Evolutionary conservation across 495 filamentous ascomycete genomes (phyloP), one percentile per base, ranked within the genome.

Genomic region (Neurospora discreta): DNA sequence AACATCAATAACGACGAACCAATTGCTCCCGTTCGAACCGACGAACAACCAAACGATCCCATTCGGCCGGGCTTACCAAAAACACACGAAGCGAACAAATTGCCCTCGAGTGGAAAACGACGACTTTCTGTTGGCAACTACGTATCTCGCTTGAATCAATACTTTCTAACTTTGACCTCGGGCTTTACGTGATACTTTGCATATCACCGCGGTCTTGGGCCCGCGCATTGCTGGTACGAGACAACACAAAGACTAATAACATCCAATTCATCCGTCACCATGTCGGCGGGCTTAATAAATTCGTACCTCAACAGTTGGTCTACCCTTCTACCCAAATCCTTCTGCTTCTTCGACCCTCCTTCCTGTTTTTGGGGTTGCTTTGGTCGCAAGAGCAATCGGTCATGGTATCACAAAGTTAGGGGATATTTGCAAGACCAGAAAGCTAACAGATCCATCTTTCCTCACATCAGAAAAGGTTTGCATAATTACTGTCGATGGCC

Each of bases 401-500:
- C 46, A 15, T 58, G 46, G 5, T 23, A 58, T 58, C 26, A 13
- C 2, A 33, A 18, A 18, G 1, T 26, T 30, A 18, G 20, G 67
- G 20, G 15, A 20, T 18, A 36, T 38, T 38, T 7, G 3, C 16
- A 33, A 71, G 43, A 70, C 8, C 42, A 23, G 18, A 15, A 6
- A 70, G 78, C 81, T 81, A 73, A 79, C 74, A 76, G 69, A 13
- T 39, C 20, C 15, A 20, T 38, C 5, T 11, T 15, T 11, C 18
- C 6, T 7, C 16, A 20, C 13, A 39, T 23, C 78, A 98, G 95
- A 97, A 79, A 95, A 92, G 79, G 93, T 99, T 69, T 86, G 93
- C 68, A 90, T 99, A 76, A 84, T 99, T 75, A 99, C 95, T 60
- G 90, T 91, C 73, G 96, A 98, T 81, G 95, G 95, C 69, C 92